Evolutionary conservation across 2,329 filamentous ascomycete genomes (phyloP).

Genomic region (Cladorrhinum sp.): DNA sequence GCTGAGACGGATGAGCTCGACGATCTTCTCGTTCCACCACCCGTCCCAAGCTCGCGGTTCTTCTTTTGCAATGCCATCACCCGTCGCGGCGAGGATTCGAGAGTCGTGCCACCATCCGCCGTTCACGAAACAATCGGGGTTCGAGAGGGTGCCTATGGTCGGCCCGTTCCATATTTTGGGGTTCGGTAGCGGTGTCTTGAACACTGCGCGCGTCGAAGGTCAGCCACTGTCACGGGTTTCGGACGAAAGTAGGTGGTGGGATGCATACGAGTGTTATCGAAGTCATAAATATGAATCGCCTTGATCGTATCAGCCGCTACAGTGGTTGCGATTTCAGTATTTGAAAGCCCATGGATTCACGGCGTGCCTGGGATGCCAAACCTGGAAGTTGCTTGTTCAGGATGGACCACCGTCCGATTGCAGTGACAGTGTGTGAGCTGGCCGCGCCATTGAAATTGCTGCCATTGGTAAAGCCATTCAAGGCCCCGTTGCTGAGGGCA

Average conservation of each 20-base stretch:
- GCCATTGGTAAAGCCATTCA: constrained; percentile 17
- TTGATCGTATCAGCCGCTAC: constrained; percentile 65
- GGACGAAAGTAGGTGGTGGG: background rate
- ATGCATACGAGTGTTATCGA: constrained; percentile 83
- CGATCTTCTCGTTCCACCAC: constrained; percentile 95
- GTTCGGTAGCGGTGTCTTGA: constrained; percentile 87
- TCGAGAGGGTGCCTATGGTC: constrained; percentile 74
- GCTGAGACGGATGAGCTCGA: constrained; percentile 74
- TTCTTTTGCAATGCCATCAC: constrained; percentile 76
- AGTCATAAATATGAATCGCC: constrained; percentile 90
- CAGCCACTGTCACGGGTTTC: background rate
- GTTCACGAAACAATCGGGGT: constrained; percentile 70
- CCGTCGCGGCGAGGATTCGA: constrained; percentile 79
- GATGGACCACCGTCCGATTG: constrained; percentile 81
- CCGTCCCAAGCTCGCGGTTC: constrained; percentile 82
- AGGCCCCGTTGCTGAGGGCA: constrained; percentile 24
- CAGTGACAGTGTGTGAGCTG: constrained; percentile 61
- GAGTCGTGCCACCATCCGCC: constrained; percentile 98
- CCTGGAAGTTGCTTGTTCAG: constrained; percentile 68
- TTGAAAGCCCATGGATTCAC: background rate
- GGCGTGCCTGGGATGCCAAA: constrained; percentile 30
- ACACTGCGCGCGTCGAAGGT: constrained; percentile 55
- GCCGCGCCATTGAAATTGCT: background rate
- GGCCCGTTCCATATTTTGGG: constrained; percentile 77
- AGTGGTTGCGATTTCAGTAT: constrained; percentile 21